These are phyloP conservation scores for Penicillium thymicola DNA, from an alignment of 2,329 filamentous ascomycete genomes.

Conservation along the genomic window DNA sequence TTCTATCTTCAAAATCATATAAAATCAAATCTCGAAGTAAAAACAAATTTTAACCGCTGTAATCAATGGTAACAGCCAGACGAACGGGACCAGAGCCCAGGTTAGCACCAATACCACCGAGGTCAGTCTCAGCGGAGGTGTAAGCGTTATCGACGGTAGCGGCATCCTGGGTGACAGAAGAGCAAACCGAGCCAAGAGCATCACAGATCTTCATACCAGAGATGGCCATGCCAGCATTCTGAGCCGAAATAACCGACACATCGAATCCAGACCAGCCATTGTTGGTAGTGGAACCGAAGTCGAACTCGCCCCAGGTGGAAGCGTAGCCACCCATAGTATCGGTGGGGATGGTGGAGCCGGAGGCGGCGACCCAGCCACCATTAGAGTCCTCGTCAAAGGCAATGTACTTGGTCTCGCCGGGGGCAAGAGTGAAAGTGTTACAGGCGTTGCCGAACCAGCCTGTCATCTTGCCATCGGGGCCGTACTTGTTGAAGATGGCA, in stretches of 20 bases:
- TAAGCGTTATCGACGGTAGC: constrained; percentile 33
- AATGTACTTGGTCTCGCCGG: constrained; percentile 37
- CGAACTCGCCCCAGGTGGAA: constrained; percentile 37
- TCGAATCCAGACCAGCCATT: constrained; percentile 34
- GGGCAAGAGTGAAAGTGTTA: constrained; percentile 29
- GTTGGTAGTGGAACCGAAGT: constrained; percentile 31
- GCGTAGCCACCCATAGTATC: constrained; percentile 28
- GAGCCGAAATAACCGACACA: constrained; percentile 35
- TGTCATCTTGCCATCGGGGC: constrained; percentile 31
- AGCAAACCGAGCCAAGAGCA: constrained; percentile 27
- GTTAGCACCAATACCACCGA: constrained; percentile 38
- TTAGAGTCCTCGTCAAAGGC: constrained; percentile 38
- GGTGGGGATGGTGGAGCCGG: constrained; percentile 26
- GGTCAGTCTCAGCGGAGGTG: constrained; percentile 22
- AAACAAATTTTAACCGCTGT: constrained; percentile 23
- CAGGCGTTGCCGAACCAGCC: constrained; percentile 38
- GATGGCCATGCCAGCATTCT: constrained; percentile 29
- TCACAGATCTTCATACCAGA: constrained; percentile 40
- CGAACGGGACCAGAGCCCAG: constrained; percentile 25
- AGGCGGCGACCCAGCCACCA: constrained; percentile 33
- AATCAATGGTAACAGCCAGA: constrained; percentile 30
- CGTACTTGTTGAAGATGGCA: constrained; percentile 42
- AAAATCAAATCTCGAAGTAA: constrained; percentile 4
- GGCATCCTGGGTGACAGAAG: constrained; percentile 26
- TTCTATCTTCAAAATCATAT: constrained; percentile 10